Evolutionary conservation across 192 early-diverging fungal species (phyloP).

Genomic region (Coemansia biformis): DNA sequence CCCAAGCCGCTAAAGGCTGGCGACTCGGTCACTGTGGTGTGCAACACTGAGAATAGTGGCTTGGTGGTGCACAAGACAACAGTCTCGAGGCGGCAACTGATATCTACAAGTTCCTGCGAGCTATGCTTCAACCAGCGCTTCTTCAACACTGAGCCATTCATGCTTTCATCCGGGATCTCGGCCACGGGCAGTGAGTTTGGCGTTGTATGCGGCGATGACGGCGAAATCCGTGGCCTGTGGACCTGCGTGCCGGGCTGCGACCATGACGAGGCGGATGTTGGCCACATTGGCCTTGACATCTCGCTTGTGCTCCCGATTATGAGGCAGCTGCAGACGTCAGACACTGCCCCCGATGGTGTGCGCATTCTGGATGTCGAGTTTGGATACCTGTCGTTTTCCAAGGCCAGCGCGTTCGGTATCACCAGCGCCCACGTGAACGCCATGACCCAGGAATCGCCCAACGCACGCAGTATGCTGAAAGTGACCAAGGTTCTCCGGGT

Average conservation of each 20-base stretch:
- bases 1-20: slow-evolving; percentile 8
- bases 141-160: slow-evolving; percentile 21
- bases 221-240: slow-evolving; percentile 10
- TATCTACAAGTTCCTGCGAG: slow-evolving; percentile 10
- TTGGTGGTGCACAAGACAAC: slow-evolving; percentile 1
- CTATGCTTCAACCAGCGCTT: slow-evolving; percentile 16
- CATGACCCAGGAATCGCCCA: background rate
- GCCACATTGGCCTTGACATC: slow-evolving; percentile 14
- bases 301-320: slow-evolving; percentile 17
- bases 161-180: slow-evolving; percentile 1
- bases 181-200: slow-evolving; percentile 4
- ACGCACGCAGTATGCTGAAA: slow-evolving; percentile 3
- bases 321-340: background rate
- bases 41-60: background rate
- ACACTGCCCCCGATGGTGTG: slow-evolving; percentile 3
- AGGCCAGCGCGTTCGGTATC: slow-evolving; percentile 20
- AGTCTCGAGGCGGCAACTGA: slow-evolving; percentile 11
- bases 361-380: slow-evolving; percentile 31
- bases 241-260: slow-evolving; percentile 5
- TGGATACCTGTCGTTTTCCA: slow-evolving; percentile 1
- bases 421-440: slow-evolving; percentile 3
- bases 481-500: slow-evolving; percentile 8
- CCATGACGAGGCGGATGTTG: background rate
- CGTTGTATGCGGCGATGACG: slow-evolving; percentile 4
- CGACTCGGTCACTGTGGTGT: slow-evolving; percentile 7